These are phyloP conservation scores for Priceomyces fermenticarens DNA, from an alignment of 805 yeast genomes.

Conservation along the genomic window DNA sequence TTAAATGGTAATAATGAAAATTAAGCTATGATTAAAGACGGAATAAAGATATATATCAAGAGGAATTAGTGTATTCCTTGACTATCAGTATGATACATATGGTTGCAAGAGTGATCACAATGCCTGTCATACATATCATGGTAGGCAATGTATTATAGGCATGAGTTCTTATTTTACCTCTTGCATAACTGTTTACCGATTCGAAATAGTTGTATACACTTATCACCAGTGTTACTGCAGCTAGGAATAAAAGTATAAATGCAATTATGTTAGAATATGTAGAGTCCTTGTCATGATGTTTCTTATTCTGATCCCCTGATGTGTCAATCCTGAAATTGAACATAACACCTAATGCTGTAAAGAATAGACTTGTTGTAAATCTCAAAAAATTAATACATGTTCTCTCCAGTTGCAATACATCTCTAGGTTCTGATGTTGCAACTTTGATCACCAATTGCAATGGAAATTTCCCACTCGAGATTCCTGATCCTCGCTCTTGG, in stretches of 20 bases:
- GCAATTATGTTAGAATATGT: conserved; percentile 29
- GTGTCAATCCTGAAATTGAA: conserved; percentile 45
- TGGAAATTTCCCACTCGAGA: conserved; percentile 12
- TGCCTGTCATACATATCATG: conserved; percentile 27
- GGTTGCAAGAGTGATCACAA: conserved; percentile 33
- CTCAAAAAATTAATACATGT: conserved; percentile 50
- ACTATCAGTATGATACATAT: conserved; percentile 29
- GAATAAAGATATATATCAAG: neutral
- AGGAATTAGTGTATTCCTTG: conserved; percentile 12
- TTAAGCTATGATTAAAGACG: no score
- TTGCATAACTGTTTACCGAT: conserved; percentile 43
- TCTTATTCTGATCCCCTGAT: conserved; percentile 9
- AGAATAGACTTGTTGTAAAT: conserved; percentile 42
- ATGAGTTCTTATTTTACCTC: conserved; percentile 37
- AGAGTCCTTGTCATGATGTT: conserved; percentile 7
- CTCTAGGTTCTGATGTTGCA: conserved; percentile 50
- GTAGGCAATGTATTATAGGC: conserved; percentile 31
- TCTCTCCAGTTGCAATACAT: conserved; percentile 51
- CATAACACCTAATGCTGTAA: conserved; percentile 46
- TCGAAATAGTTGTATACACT: conserved; percentile 41
- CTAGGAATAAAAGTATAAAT: conserved; percentile 32
- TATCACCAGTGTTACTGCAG: conserved; percentile 35
- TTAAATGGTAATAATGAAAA: neutral
- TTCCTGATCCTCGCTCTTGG: neutral
- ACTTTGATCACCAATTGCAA: conserved; percentile 14